Evolutionary conservation across 2,329 filamentous ascomycete species (phyloP), one percentile per base, ranked within the genome.

Genomic region (Colletotrichum scovillei): DNA sequence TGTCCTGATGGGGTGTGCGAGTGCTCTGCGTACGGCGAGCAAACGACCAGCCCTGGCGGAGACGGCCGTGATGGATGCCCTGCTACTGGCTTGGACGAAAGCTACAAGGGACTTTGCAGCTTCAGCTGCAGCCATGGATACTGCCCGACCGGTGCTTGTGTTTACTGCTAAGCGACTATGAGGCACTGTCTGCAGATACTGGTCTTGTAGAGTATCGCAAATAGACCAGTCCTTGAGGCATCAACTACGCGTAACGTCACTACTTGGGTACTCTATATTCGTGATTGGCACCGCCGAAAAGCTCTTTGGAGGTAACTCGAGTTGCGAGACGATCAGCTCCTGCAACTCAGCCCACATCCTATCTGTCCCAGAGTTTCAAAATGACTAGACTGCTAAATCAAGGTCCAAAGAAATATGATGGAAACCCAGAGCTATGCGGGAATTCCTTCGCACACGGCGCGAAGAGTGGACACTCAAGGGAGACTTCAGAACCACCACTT

Each of bases 81-180:
- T 4, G 62, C 80, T 2, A 65, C 77, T 0, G 81, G 81, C 1
- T 75, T 81, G 30, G 77, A 79, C 49, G 79, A 81, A 4, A 78
- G 79, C 1, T 88, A 87, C 73, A 74, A 81, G 52, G 85, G 85
- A 0, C 80, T 88, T 19, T 88, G 86, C 74, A 85, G 82, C 69
- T 88, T 81, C 73, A 80, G 84, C 14, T 87, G 85, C 58, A 83
- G 82, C 72, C 83, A 86, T 75, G 85, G 85, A 0, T 87, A 87
- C 72, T 87, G 85, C 63, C 85, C 85, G 0, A n/a, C 67, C 19
- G 72, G 55, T 81, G 80, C 80, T 19, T 82, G 80, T 66, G 66
- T 69, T 35, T 63, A 58, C 8, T 77, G 76, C 60, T 77, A 67
- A 65, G 56, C 32, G 5, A 19, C 28, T 22, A 6, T 9, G 30